Base-by-base conservation (phyloP, 2,329 filamentous ascomycete genomes). In the Microsporum audouinii region DNA sequence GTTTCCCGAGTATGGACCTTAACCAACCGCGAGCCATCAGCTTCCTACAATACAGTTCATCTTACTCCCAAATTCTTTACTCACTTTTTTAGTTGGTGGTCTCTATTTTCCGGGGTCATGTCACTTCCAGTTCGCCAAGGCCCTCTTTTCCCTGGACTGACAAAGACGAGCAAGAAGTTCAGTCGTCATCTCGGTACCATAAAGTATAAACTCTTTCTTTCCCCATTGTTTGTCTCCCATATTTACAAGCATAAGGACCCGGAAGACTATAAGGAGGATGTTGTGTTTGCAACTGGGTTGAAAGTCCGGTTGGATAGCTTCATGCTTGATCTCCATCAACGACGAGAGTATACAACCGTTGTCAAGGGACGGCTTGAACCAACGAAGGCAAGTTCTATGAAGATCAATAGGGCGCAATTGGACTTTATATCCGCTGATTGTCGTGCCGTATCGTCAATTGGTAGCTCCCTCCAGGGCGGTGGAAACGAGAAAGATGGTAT, bases 101-200 rank as follows among this genome's bases (percentile, higher is more conserved):
- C 88, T 0, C 84, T 97, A 66, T 99, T 99, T 74, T 91, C 91
- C 6, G 91, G 92, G 1, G 88, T 92, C 6, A 91, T 97, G 86
- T 95, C 92, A 8, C 80, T 99, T 33, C 95, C 94, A 8, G 88
- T 99, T 61, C 89, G 94, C 0, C 95, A 99, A 76, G 94, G 94
- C 14, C 82, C 83, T 55, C 80, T 99, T 2, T 99, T 91, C 85
- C 92, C 91, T 4, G 91, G 90, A 0, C 83, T 91, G 29, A 94
- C 96, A 67, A 96, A 96, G 78, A 94, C 90, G 53, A 96, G 90
- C 79, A 99, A 99, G 77, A 99, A 99, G 72, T 99, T 99, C 72
- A 92, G 92, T 12, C 84, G 94, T 57, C 95, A 99, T 74, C 78
- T 99, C 64, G 92, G 91, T n/a, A 99, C 95, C 6, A 91, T 99